Base-by-base conservation (phyloP, 164 flowering plant species). In the Sextonia rubra region DNA sequence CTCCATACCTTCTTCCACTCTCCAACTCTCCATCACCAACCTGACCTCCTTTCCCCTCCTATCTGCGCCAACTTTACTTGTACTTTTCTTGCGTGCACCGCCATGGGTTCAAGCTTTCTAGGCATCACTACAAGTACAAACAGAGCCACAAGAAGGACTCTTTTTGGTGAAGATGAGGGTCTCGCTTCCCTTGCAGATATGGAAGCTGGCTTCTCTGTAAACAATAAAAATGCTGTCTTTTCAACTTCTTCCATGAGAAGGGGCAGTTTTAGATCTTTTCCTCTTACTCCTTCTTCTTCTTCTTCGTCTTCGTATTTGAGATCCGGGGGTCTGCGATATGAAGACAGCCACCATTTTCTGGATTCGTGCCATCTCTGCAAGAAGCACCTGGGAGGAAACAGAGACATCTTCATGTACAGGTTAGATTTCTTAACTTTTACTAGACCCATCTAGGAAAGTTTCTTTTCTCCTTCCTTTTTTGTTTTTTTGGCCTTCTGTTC, bases 341-440 rank as follows among this genome's bases (percentile, higher is more conserved):
- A 65, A 12, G 75, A 65, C 12, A 18, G 64, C 20, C 87, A 85
- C 63, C 86, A 88, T 80, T 91, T 93, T 72, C 76, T 93, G 1
- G 90, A 90, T 37, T 71, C 93, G 15, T 93, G 98, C 74, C 82
- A 75, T 68, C 86, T 88, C 62, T 93, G 98, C 79, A 83, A 85
- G 70, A 91, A 87, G 58, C 85, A 84, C 1, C 84, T 93, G 18
- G 85, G 83, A 0, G 79, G 76, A 60, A 89, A 87, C 83, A 81
- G 75, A 52, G 98, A 93, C 77, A 91, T 93, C 83, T 93, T 86
- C 86, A 93, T 93, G 98, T 93, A 93, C 93, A 91, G 93, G 98
- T 92, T 71, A 60, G 90, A 18, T 14, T 24, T 61, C 64, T 12
- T 25, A 25, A 11, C 12, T 69, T 1, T 26, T 15, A 3, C 37